Evolutionary conservation across 1,139 yeast species (phyloP), one percentile per base, ranked within the genome.

Genomic region (Entelexis sorbosivorans): DNA sequence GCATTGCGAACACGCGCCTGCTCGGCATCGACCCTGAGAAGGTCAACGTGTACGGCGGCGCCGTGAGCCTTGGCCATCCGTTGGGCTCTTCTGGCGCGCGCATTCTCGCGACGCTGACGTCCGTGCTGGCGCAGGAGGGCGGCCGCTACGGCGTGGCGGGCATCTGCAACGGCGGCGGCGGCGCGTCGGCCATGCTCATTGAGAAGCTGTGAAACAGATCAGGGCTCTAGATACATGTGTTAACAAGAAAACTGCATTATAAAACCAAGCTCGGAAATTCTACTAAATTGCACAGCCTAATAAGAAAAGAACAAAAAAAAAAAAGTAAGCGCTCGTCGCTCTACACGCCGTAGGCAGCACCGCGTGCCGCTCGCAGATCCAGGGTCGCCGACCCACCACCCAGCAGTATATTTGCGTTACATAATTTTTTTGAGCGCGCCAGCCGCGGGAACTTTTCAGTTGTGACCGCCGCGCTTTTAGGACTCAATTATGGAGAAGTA

Each of bases 151-250:
- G 98, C 68, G 86, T 80, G 60, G 96, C 96, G 63, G 96, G 86
- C 68, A 84, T 91, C 67, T 91, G 97, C 76, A 91, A 91, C 69
- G 97, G 98, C 74, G 98, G 98, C 64, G 98, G 98, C 67, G 97
- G 97, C 67, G 97, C 96, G 52, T 82, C 95, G 53, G 80, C 94
- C 35, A 71, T 86, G 61, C 84, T 85, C 57, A 74, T 86, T 60
- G 89, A 84, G 61, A 56, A 60, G 36, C 44, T 40, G 6, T 40
- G 29, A 19, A 4, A n/a, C n/a, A n/a, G n/a, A n/a, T n/a, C n/a
- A n/a, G n/a, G n/a, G n/a, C n/a, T n/a, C n/a, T n/a, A n/a, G n/a
- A n/a, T n/a, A n/a, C n/a, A n/a, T n/a, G n/a, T n/a, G n/a, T n/a
- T n/a, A n/a, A n/a, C n/a, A n/a, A n/a, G n/a, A n/a, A n/a, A n/a